Percentiles rank a stretch among this genome's conserved stretches.
Conservation (phyloP, 1,284 basidiomycete genomes). For the Pulveroboletus sp. region DNA sequence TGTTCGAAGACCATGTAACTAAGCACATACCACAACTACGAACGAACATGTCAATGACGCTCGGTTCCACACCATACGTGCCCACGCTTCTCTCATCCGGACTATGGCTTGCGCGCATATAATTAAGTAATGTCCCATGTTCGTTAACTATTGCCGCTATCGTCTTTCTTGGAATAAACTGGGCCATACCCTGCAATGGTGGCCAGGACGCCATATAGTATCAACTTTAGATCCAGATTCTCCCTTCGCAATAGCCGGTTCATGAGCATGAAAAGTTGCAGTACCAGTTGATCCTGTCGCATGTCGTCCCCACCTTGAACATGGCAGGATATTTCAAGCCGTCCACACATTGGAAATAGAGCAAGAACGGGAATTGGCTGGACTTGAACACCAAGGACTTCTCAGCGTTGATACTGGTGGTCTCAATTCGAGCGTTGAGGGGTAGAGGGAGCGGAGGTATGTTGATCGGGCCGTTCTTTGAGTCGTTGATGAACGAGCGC, state of each 20-base stretch:
- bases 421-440: constrained; percentile 78
- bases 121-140: constrained; percentile 88
- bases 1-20: background rate
- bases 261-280: constrained; percentile 97
- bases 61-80: constrained; percentile 88
- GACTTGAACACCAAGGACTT: constrained; percentile 97
- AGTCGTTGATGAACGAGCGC: constrained; percentile 76
- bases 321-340: constrained; percentile 88
- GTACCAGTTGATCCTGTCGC: constrained; percentile 95
- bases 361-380: constrained; percentile 87
- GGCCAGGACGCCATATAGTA: constrained; percentile 91
- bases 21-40: constrained; percentile 85
- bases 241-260: constrained; percentile 91
- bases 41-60: constrained; percentile 94
- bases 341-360: constrained; percentile 84
- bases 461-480: constrained; percentile 75
- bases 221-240: constrained; percentile 91
- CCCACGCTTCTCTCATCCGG: constrained; percentile 91
- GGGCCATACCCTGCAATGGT: constrained; percentile 94
- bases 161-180: constrained; percentile 94
- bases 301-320: constrained; percentile 98
- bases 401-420: constrained; percentile 86
- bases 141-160: constrained; percentile 93
- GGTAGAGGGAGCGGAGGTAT: constrained; percentile 85
- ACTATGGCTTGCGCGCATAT: constrained; percentile 71